Evolutionary conservation across 768 basidiomycete genomes (phyloP), one percentile per base, ranked within the genome.

Genomic region (Lactifluus subvellereus): DNA sequence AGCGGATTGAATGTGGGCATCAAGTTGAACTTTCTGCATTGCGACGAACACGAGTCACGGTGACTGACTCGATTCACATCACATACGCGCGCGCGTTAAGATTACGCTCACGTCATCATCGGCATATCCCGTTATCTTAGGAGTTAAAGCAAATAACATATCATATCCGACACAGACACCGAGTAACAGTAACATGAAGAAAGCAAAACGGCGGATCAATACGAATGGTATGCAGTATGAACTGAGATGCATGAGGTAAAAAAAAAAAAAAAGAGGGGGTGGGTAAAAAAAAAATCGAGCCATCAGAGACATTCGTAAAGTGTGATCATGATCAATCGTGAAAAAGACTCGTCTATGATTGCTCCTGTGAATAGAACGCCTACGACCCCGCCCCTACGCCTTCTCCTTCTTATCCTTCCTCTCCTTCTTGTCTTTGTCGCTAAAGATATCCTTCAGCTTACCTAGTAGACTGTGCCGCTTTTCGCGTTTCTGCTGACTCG

Each of bases 361-460:
- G 22, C 18, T 18, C 42, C 10, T 7, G 8, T 16, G 6, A 43
- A 43, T 16, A 14, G 11, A 43, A 43, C 6, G 35, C 35, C 10
- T 10, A 37, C 10, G 27, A 27, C 27, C 27, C 27, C 27, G 27
- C 56, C 11, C 55, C 60, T 62, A 62, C 37, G 66, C 53, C 63
- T 61, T 66, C 20, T 16, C 47, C 20, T 27, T 43, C 54, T 58
- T 59, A 42, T 66, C 61, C 54, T 59, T 66, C 57, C 56, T 66
- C 50, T 55, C 54, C 53, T 62, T 57, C 57, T 64, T 59, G 27
- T 57, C 62, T 45, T 66, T 66, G 11, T 66, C 66, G 7, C 30
- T n/a, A 48, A 68, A 68, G 13, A 68, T 60, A 51, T 66, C 67
- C 59, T 66, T 68, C 52, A 68, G 42, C 48, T 61, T 68, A 6